phyloP scores from a whole-genome alignment of 208 protist species.

The Trypanosoma grayi region DNA sequence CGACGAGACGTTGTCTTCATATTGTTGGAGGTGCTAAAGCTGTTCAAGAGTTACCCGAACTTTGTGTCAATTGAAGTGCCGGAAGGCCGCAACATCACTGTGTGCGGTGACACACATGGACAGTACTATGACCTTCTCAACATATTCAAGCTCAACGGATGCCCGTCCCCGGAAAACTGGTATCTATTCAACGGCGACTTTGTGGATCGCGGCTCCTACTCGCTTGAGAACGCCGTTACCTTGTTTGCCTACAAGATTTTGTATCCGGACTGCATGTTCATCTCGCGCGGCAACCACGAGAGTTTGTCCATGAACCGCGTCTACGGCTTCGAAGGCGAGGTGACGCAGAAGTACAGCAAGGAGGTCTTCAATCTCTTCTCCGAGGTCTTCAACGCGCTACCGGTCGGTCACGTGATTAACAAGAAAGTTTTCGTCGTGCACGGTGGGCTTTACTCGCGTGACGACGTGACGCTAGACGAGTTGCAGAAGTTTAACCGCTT shows the following conservation, averaged over 20 bases:
- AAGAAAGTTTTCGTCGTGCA: slow-evolving; percentile 95
- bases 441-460: slow-evolving; percentile 94
- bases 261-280: slow-evolving; percentile 94
- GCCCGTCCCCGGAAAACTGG: slow-evolving; percentile 84
- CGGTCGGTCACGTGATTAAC: slow-evolving; percentile 93
- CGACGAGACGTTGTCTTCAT: slow-evolving; percentile 86
- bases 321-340: slow-evolving; percentile 98
- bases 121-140: slow-evolving; percentile 98
- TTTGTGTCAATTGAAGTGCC: slow-evolving; percentile 88
- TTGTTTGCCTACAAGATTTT: slow-evolving; percentile 97
- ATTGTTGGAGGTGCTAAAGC: slow-evolving; percentile 69
- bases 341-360: slow-evolving; percentile 93
- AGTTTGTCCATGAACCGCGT: slow-evolving; percentile 95
- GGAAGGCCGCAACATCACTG: slow-evolving; percentile 88
- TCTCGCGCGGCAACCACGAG: slow-evolving; percentile 98
- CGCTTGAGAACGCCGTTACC: slow-evolving; percentile 94
- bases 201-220: slow-evolving; percentile 97
- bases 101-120: slow-evolving; percentile 99
- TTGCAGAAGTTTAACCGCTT: slow-evolving; percentile 95
- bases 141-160: slow-evolving; percentile 95
- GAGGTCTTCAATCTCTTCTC: slow-evolving; percentile 94
- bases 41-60: slow-evolving; percentile 84
- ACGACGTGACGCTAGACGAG: slow-evolving; percentile 96
- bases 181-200: slow-evolving; percentile 97
- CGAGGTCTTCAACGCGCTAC: slow-evolving; percentile 96